Base-by-base conservation (phyloP, 805 yeast species). In the Saccharomyces jurei region DNA sequence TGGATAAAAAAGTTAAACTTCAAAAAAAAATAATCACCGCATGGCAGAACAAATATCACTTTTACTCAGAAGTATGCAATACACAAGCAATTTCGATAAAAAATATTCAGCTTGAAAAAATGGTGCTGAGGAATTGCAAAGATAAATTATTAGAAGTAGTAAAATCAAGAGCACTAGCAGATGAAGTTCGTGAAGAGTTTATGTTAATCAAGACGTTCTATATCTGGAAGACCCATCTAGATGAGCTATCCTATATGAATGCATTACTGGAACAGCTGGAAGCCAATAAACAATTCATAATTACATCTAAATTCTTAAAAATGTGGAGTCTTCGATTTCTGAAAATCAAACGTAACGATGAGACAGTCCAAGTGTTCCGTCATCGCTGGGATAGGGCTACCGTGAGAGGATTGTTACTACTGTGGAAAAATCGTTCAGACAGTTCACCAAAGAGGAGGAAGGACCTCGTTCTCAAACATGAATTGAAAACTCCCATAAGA, bases 311-410 rank as follows among this genome's bases (percentile, higher is more conserved):
- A 48, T 60, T 58, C 52, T 51, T 71, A 56, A 72, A 70, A 48
- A 11, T 53, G 5, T 74, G 77, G 76, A 67, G 68, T 27, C 57
- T 73, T 56, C 61, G 63, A 49, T 56, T 62, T 30, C 57, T 74
- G 54, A 73, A 72, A 55, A 56, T 62, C 2, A 62, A 64, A 36
- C 66, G 74, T 53, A 73, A 73, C 54, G 63, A 69, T 28, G 74
- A 71, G 53, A 63, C 67, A 1, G 65, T 71, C 2, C 63, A 58
- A 4, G 59, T 59, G 13, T 73, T 74, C 56, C 60, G 67, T 46
- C 60, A 56, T n/a, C 62, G 78, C 51, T 74, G 77, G 77, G 63
- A 68, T 52, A 64, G 77, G 49, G 77, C 77, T 1, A 69, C 62
- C 27, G 54, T 72, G 27, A 58, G 77, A 51, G 77, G 74, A 0